Evolutionary conservation across 2,329 filamentous ascomycete genomes (phyloP), one percentile per base, ranked within the genome.

Genomic region (Colletotrichum gloeosporioides): DNA sequence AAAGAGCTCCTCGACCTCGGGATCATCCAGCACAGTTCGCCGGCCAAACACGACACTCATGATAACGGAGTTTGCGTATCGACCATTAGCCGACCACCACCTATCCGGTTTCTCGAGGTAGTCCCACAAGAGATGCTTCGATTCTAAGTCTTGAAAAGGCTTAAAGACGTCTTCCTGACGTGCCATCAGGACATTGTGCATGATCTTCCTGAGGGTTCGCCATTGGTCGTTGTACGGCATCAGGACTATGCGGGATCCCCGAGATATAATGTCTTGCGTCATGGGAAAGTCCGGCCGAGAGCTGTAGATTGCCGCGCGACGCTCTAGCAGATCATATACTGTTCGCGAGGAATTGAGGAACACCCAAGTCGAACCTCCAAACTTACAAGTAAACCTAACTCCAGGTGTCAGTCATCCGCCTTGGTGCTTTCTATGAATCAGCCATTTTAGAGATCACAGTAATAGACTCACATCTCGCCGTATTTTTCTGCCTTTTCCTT

Each of bases 151-250:
- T 13, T 53, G 44, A 3, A 53, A 53, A 22, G 44, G 44, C 44
- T 13, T 53, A 4, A 53, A 53, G n/a, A 22, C 44, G n/a, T 53
- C 44, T 13, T 53, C 6, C 2, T 53, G 44, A 13, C 44, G 44
- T 53, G 44, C 44, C 44, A 53, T 53, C 44, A 53, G n/a, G n/a
- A 53, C 44, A 22, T 53, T 53, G n/a, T 53, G 44, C 44, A 25
- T 53, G n/a, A 53, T 53, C 44, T 22, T 53, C 44, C 44, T 53
- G 3, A 53, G 44, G 10, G 44, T 53, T 10, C 44, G 44, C 44
- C 44, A 53, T 22, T 53, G 44, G n/a, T 22, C 44, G 2, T 53
- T 53, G 44, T 53, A 53, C 10, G 44, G 44, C 44, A 53, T 53
- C n/a, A 53, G 4, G n/a, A 53, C 44, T 53, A 53, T 53, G n/a